Conservation (phyloP, 345 rosid genomes). For the Jatropha curcas region DNA sequence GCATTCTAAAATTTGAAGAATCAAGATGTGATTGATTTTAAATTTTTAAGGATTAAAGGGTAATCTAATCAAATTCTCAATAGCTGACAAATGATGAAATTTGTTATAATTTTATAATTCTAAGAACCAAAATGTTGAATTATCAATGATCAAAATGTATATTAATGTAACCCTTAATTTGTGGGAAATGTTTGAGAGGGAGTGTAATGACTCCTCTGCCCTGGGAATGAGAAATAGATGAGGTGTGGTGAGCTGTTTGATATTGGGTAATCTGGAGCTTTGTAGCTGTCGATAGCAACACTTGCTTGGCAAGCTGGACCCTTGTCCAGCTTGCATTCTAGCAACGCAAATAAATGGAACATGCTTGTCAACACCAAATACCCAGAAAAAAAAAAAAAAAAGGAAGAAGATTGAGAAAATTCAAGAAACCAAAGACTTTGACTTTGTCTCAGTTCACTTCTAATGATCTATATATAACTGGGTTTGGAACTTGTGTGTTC, state of each 20-base stretch:
- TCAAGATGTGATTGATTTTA: too few relatives aligned
- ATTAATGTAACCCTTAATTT: too few relatives aligned
- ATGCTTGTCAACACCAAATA: constrained; percentile 14
- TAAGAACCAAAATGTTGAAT: too few relatives aligned
- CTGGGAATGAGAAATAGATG: not conserved
- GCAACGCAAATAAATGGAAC: not conserved
- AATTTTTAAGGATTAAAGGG: too few relatives aligned
- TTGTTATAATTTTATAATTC: too few relatives aligned
- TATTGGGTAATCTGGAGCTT: not conserved
- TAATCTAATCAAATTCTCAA: too few relatives aligned
- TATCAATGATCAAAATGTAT: too few relatives aligned
- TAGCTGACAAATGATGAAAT: too few relatives aligned
- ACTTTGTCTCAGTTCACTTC: not conserved
- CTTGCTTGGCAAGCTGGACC: constrained; percentile 1
- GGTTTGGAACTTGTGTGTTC: not conserved
- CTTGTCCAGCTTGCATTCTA: constrained; percentile 17
- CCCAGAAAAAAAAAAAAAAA: not conserved
- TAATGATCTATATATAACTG: not conserved
- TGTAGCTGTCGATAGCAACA: constrained; percentile 17
- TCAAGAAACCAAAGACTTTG: not conserved
- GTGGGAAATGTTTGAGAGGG: too few relatives aligned
- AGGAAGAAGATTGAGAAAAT: too few relatives aligned
- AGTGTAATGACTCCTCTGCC: too few relatives aligned
- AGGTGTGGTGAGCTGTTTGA: constrained; percentile 6
- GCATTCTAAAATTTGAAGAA: too few relatives aligned